Evolutionary conservation across 2,329 filamentous ascomycete species (phyloP).

Genomic region (Nemania diffusa): DNA sequence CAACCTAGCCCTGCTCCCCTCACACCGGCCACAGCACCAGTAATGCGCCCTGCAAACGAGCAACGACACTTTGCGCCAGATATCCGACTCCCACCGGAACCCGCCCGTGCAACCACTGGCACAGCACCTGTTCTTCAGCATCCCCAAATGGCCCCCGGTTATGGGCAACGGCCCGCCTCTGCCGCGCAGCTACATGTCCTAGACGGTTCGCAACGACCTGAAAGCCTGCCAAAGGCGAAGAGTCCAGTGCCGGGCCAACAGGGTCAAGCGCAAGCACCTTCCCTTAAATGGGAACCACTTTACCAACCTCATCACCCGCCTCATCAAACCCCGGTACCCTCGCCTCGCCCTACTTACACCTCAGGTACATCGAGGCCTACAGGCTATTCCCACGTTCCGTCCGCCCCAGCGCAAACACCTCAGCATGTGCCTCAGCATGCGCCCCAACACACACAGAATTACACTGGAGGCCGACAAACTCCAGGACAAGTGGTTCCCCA

Average conservation of each 20-base stretch:
- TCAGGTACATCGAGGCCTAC: conserved; percentile 45
- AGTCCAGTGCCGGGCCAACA: conserved; percentile 47
- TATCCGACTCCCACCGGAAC: conserved; percentile 40
- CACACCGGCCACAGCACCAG: conserved; percentile 1
- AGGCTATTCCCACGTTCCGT: conserved; percentile 41
- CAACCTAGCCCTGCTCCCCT: conserved; percentile 44
- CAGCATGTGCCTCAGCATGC: conserved; percentile 40
- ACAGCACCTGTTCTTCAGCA: conserved; percentile 53
- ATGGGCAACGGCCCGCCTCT: conserved; percentile 45
- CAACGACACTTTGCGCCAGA: conserved; percentile 42
- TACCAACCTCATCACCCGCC: conserved; percentile 47
- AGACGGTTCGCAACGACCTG: conserved; percentile 51
- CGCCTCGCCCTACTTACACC: conserved; percentile 46
- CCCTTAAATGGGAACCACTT: conserved; percentile 56
- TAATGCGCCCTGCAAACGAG: conserved; percentile 40
- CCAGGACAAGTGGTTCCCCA: conserved; percentile 44
- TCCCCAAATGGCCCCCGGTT: conserved; percentile 51
- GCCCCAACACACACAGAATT: conserved; percentile 41
- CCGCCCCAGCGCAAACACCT: conserved; percentile 39
- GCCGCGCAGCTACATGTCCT: conserved; percentile 42
- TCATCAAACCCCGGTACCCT: conserved; percentile 50
- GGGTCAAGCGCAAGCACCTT: conserved; percentile 46
- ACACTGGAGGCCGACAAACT: conserved; percentile 39
- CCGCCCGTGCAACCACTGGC: conserved; percentile 36
- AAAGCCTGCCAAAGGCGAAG: conserved; percentile 47